Conservation (phyloP, 257 asterid genomes). For the Perilla frutescens region DNA sequence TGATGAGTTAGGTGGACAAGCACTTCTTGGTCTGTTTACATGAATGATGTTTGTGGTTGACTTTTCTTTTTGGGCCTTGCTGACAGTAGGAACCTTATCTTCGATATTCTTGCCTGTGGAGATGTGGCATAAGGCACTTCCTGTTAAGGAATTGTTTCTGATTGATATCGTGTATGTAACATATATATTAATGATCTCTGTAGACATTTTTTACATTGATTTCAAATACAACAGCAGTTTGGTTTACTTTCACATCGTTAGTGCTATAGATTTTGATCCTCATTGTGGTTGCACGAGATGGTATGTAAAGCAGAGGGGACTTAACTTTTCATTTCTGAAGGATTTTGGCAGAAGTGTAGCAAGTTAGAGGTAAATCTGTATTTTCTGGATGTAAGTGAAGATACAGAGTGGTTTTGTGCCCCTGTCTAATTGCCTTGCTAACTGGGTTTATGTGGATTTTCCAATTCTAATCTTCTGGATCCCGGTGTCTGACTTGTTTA, state of each 20-base stretch:
- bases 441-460: constrained; percentile 2
- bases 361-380: constrained; percentile 54
- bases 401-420: constrained; percentile 37
- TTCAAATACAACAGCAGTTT: constrained; percentile 40
- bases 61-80: constrained; percentile 38
- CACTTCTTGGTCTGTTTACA: constrained; percentile 29
- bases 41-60: constrained; percentile 40
- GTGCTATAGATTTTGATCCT: constrained; percentile 52
- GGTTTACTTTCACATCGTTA: constrained; percentile 29
- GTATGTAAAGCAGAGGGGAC: constrained; percentile 64
- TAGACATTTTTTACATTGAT: constrained; percentile 48
- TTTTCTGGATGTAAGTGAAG: constrained; percentile 41
- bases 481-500: neutral
- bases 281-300: constrained; percentile 76
- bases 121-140: constrained; percentile 65
- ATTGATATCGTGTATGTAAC: constrained; percentile 68
- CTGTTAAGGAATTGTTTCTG: constrained; percentile 46
- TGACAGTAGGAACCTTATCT: constrained; percentile 36
- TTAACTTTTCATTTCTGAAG: constrained; percentile 67
- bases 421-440: constrained; percentile 27
- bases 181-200: constrained; percentile 44
- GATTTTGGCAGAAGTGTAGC: constrained; percentile 54
- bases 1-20: constrained; percentile 51
- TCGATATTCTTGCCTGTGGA: constrained; percentile 47
- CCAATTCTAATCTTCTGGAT: constrained; percentile 8